These are phyloP conservation scores for Drechmeria coniospora DNA, from an alignment of 2,329 filamentous ascomycete genomes.

Conservation along the genomic window DNA sequence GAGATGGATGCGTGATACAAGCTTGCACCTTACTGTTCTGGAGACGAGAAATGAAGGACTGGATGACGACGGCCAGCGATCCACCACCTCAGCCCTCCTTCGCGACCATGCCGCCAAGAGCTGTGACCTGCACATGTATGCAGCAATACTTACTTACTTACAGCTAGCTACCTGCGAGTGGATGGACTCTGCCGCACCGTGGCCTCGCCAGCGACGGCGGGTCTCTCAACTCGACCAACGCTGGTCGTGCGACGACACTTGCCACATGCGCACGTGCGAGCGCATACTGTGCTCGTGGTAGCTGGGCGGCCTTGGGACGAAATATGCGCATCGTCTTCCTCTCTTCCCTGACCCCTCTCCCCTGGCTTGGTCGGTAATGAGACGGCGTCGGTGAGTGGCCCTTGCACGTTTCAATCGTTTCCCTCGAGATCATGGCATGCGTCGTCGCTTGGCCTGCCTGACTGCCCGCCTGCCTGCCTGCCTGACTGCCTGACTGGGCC, in stretches of 20 bases:
- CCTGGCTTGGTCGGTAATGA: too few species aligned
- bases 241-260: too few species aligned
- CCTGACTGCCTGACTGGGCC: constrained; percentile 2
- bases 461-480: background rate
- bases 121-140: background rate
- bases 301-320: background rate
- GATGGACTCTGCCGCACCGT: background rate
- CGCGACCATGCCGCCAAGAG: background rate
- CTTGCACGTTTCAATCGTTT: too few species aligned
- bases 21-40: background rate
- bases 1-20: background rate
- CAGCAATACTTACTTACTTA: background rate
- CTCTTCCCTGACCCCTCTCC: too few species aligned
- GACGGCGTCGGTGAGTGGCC: background rate
- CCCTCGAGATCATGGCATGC: too few species aligned
- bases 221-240: too few species aligned
- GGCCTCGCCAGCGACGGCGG: too few species aligned
- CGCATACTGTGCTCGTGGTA: too few species aligned
- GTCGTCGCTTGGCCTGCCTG: background rate
- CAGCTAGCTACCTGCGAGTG: background rate
- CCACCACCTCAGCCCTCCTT: background rate
- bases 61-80: background rate
- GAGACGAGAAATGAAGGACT: constrained; percentile 1
- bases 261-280: too few species aligned
- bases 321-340: background rate